Conservation (phyloP, 1,139 yeast genomes). For the Yamadazyma kanchanaburiensis region DNA sequence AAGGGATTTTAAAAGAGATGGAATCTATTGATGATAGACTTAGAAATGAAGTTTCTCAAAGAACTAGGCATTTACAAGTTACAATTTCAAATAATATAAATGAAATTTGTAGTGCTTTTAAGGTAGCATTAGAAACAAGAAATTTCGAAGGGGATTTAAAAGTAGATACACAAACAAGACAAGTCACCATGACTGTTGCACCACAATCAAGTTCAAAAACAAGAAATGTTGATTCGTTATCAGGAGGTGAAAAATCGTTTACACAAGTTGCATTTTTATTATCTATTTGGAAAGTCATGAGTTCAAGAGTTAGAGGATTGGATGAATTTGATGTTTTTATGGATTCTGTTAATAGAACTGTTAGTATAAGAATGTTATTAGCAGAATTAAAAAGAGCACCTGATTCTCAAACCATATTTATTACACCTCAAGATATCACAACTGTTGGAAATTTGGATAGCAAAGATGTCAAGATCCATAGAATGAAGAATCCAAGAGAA, state of each 20-base stretch:
- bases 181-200: slow-evolving; percentile 54
- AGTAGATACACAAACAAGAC: slow-evolving; percentile 55
- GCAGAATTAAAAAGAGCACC: slow-evolving; percentile 60
- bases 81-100: slow-evolving; percentile 34
- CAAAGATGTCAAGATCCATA: slow-evolving; percentile 65
- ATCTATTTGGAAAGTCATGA: slow-evolving; percentile 93
- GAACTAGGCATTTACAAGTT: slow-evolving; percentile 49
- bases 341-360: slow-evolving; percentile 89
- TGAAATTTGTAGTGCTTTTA: slow-evolving; percentile 47
- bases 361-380: slow-evolving; percentile 73
- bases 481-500: slow-evolving; percentile 56
- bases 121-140: slow-evolving; percentile 58
- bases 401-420: slow-evolving; percentile 82
- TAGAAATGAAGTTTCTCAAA: slow-evolving; percentile 36
- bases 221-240: slow-evolving; percentile 76
- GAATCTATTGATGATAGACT: slow-evolving; percentile 21
- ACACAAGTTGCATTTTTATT: slow-evolving; percentile 84
- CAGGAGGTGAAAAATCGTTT: slow-evolving; percentile 97
- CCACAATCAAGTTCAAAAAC: slow-evolving; percentile 57
- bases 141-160: slow-evolving; percentile 72
- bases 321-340: slow-evolving; percentile 98
- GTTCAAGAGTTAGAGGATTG: slow-evolving; percentile 78
- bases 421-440: slow-evolving; percentile 92
- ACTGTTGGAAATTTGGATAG: slow-evolving; percentile 65
- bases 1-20: slow-evolving; percentile 21